Conservation (phyloP, 208 protist species). For the Trypanosoma conorhini region DNA sequence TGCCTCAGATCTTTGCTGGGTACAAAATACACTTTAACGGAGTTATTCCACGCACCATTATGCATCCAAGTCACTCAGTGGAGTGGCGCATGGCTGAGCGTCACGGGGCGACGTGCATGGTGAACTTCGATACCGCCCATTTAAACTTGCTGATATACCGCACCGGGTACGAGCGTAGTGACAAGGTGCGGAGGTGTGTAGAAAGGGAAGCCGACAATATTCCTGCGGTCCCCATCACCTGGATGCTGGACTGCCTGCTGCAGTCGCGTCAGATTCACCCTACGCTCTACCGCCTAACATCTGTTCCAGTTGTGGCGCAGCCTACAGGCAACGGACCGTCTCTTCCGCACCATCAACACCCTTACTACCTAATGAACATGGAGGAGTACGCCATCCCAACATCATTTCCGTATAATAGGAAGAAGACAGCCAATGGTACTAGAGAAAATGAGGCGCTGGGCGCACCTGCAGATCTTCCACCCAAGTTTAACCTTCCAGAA, state of each 20-base stretch:
- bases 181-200: conserved; percentile 80
- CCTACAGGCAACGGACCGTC: conserved; percentile 53
- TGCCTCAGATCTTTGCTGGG: conserved; percentile 87
- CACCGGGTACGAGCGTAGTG: conserved; percentile 88
- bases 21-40: conserved; percentile 90
- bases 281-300: conserved; percentile 60
- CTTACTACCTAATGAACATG: conserved; percentile 84
- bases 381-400: conserved; percentile 78
- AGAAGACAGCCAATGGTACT: conserved; percentile 30
- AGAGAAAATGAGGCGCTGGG: conserved; percentile 21
- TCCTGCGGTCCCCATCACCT: conserved; percentile 73
- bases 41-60: conserved; percentile 78
- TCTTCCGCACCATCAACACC: conserved; percentile 87
- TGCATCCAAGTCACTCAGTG: conserved; percentile 83
- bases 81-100: conserved; percentile 92
- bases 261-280: conserved; percentile 87
- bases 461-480: conserved; percentile 43
- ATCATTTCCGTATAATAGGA: conserved; percentile 40
- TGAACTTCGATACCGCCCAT: conserved; percentile 50
- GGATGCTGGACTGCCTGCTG: conserved; percentile 89
- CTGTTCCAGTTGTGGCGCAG: conserved; percentile 77
- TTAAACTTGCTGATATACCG: conserved; percentile 84
- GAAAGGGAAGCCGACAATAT: conserved; percentile 46
- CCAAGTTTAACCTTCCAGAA: conserved; percentile 62
- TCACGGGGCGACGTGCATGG: conserved; percentile 75